A percentile compares a stretch with the other conserved stretches of the same genome.
phyloP scores from a whole-genome alignment of 768 basidiomycete species.

The Antrodiella citrinella region DNA sequence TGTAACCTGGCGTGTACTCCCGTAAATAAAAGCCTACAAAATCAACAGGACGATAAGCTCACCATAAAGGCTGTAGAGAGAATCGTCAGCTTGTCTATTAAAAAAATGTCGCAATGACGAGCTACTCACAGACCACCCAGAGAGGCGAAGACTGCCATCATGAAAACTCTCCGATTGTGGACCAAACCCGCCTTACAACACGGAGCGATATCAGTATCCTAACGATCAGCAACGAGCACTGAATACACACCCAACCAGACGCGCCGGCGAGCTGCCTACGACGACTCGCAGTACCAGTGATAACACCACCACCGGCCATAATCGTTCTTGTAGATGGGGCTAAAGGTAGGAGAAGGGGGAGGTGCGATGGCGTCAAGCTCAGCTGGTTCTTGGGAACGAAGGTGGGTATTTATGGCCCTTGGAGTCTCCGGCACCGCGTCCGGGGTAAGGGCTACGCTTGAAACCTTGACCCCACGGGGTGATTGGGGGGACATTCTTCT shows the following conservation, averaged over 20 bases:
- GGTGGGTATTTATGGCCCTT: not conserved
- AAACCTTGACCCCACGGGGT: not conserved
- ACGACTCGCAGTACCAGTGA: slow-evolving; percentile 34
- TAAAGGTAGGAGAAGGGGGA: slow-evolving; percentile 1
- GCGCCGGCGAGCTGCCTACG: slow-evolving; percentile 50
- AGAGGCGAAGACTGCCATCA: slow-evolving; percentile 70
- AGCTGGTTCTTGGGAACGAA: not conserved
- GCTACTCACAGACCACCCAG: slow-evolving; percentile 62
- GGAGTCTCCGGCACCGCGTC: not conserved
- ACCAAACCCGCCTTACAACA: slow-evolving; percentile 47
- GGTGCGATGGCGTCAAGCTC: not conserved
- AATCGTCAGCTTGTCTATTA: too few species aligned
- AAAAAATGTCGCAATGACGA: not conserved
- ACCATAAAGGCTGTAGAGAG: slow-evolving; percentile 56
- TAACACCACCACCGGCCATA: slow-evolving; percentile 40
- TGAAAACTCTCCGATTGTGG: slow-evolving; percentile 56
- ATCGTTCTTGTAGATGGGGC: not conserved
- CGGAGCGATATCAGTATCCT: slow-evolving; percentile 7
- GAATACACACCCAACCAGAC: slow-evolving; percentile 53
- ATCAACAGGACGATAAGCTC: slow-evolving; percentile 9
- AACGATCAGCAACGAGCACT: slow-evolving; percentile 1
- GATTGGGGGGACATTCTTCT: not conserved
- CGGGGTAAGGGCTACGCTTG: not conserved
- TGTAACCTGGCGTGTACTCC: slow-evolving; percentile 52
- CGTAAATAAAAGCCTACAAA: too few species aligned